A percentile compares a stretch with the other conserved stretches of the same genome.
Conservation (phyloP, 2,329 filamentous ascomycete genomes). For the Ceratocystis destructans region DNA sequence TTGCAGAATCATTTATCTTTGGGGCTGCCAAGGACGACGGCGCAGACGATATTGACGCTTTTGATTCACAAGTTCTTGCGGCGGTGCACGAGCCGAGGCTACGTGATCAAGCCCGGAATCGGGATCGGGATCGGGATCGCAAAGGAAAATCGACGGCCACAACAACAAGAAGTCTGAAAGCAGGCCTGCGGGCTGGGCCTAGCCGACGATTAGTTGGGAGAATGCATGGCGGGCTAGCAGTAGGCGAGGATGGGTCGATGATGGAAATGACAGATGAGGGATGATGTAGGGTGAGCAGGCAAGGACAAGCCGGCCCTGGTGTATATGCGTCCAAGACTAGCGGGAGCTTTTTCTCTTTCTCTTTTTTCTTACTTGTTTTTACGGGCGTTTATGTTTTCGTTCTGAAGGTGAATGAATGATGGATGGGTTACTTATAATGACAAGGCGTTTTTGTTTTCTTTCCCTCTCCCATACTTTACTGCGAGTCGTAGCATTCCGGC, state of each 20-base stretch:
- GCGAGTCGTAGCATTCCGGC: neutral
- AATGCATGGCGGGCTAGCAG: constrained; percentile 23
- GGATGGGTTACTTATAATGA: neutral
- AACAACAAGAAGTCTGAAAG: neutral
- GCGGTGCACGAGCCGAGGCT: constrained; percentile 10
- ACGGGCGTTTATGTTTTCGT: neutral
- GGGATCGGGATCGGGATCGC: constrained; percentile 27
- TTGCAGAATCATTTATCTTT: constrained; percentile 44
- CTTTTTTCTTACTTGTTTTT: neutral
- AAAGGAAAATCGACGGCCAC: constrained; percentile 32
- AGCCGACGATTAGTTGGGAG: constrained; percentile 26
- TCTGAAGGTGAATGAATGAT: no score
- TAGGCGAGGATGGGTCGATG: constrained; percentile 33
- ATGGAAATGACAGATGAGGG: constrained; percentile 47
- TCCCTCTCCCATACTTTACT: neutral
- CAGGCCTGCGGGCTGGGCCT: constrained; percentile 5
- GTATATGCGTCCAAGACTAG: no score
- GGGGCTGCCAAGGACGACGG: constrained; percentile 35
- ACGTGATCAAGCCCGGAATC: neutral
- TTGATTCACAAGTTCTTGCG: constrained; percentile 40
- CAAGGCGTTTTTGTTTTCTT: constrained; percentile 7
- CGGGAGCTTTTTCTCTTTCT: neutral
- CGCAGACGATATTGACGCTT: constrained; percentile 33
- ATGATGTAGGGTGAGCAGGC: constrained; percentile 14
- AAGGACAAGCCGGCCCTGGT: neutral